Evolutionary conservation across 192 early-diverging fungal genomes (phyloP), one percentile per base, ranked within the genome.

Genomic region (Haplosporangium gracile): DNA sequence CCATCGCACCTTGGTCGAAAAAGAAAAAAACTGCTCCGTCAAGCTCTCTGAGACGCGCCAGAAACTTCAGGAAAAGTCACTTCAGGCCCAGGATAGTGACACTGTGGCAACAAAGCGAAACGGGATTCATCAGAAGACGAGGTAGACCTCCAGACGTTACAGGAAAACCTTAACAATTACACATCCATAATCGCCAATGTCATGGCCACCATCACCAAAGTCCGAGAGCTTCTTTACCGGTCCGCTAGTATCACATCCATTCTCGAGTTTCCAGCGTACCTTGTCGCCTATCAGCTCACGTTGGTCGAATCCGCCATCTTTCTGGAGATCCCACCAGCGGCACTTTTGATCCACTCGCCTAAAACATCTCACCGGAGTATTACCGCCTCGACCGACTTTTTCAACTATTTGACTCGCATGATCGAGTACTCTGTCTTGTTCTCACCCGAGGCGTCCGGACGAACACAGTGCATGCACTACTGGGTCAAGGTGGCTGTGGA

Each of bases 361-460:
- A 90, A 92, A 32, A 84, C 89, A 38, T 93, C 94, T 0, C 89
- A 93, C 63, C 87, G 89, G 29, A 88, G 88, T 2, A 90, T 96
- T 11, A 92, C 92, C 34, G 92, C 91, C 0, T 92, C 90, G 20
- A 92, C 95, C n/a, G 95, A 96, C 73, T 95, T 95, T 87, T 96
- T 96, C 92, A 96, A 96, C 78, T 96, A 94, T 76, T 74, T 96
- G 11, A 94, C 95, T 22, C 89, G 95, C 16, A 74, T 94, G 38
- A 91, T 96, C 42, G 95, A 96, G 81, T 91, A 90, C 79, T 91
- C 95, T 0, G 93, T 96, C 38, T 78, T 96, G 38, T 87, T 91
- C 38, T 93, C 92, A 4, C 81, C 85, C 34, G 90, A 92, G 79
- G 88, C 93, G 2, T 86, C 90, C 13, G 89, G 88, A 55, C 82